A percentile compares a stretch with the other conserved stretches of the same genome.
Conservation (phyloP, 495 filamentous ascomycete species). For the Baudoinia panamericana region DNA sequence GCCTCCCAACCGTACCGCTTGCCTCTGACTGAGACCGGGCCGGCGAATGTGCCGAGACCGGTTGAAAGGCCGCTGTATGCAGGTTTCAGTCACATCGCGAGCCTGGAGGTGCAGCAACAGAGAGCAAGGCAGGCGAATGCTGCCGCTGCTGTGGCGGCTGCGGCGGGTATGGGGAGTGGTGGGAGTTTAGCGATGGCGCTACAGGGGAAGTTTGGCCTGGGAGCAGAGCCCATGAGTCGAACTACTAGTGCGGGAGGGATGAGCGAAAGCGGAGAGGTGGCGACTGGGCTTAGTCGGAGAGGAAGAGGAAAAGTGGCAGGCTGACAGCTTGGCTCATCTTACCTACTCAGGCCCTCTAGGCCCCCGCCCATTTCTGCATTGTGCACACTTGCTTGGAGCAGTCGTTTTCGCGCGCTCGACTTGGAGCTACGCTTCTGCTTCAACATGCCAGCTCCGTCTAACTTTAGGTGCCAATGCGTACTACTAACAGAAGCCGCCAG, state of each 20-base stretch:
- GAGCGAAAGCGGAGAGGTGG: conserved; percentile 11
- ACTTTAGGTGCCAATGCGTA: no score
- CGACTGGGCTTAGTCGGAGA: neutral
- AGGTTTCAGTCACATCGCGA: conserved; percentile 11
- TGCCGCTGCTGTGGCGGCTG: neutral
- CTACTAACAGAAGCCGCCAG: no score
- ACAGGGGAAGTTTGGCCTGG: conserved; percentile 2
- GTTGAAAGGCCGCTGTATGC: conserved; percentile 10
- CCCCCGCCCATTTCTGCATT: no score
- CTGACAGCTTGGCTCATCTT: no score
- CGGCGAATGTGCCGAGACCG: conserved; percentile 8
- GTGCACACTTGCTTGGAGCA: no score
- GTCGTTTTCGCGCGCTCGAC: no score
- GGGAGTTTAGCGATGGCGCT: conserved; percentile 10
- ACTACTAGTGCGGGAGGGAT: conserved; percentile 14
- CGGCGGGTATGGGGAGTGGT: neutral
- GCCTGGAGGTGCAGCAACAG: neutral
- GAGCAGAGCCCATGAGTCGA: conserved; percentile 12
- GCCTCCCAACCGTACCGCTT: conserved; percentile 9
- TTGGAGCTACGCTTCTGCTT: no score
- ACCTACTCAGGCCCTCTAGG: no score
- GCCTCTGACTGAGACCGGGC: conserved; percentile 14
- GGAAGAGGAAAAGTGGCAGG: conserved; percentile 8
- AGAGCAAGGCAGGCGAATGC: neutral
- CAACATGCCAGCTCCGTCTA: no score